phyloP scores from a whole-genome alignment of 768 basidiomycete species.

The Calocera viscosa region DNA sequence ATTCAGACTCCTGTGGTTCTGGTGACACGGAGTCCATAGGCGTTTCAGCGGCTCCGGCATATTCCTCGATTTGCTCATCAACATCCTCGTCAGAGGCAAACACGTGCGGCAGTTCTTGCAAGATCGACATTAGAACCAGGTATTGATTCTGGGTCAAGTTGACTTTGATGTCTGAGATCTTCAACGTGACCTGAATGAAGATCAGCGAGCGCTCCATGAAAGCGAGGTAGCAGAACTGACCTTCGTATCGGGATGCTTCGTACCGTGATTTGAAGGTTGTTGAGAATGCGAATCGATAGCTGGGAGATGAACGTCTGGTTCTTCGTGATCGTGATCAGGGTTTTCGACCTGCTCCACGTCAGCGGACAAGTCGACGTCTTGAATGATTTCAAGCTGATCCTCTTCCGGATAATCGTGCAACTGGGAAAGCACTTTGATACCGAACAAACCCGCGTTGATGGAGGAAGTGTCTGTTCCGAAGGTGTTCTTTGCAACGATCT shows the following conservation, averaged over 20 bases:
- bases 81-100: constrained; percentile 41
- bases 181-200: constrained; percentile 56
- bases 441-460: constrained; percentile 62
- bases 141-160: constrained; percentile 80
- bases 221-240: no score
- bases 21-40: constrained; percentile 17
- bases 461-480: constrained; percentile 47
- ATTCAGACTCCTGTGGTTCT: constrained; percentile 11
- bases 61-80: constrained; percentile 24
- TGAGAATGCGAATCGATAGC: constrained; percentile 76
- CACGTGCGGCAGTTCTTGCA: constrained; percentile 54
- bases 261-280: constrained; percentile 90
- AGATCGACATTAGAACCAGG: constrained; percentile 50
- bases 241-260: constrained; percentile 90
- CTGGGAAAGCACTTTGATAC: constrained; percentile 71
- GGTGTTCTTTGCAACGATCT: constrained; percentile 69
- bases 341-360: constrained; percentile 38
- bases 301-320: constrained; percentile 78
- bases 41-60: constrained; percentile 14
- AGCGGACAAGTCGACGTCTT: constrained; percentile 62
- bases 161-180: constrained; percentile 72
- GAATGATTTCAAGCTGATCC: constrained; percentile 70
- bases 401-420: constrained; percentile 38
- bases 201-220: no score
- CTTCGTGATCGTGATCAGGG: constrained; percentile 57